These are phyloP conservation scores for Beauveria brongniartii DNA, from an alignment of 2,329 filamentous ascomycete genomes.

Conservation along the genomic window DNA sequence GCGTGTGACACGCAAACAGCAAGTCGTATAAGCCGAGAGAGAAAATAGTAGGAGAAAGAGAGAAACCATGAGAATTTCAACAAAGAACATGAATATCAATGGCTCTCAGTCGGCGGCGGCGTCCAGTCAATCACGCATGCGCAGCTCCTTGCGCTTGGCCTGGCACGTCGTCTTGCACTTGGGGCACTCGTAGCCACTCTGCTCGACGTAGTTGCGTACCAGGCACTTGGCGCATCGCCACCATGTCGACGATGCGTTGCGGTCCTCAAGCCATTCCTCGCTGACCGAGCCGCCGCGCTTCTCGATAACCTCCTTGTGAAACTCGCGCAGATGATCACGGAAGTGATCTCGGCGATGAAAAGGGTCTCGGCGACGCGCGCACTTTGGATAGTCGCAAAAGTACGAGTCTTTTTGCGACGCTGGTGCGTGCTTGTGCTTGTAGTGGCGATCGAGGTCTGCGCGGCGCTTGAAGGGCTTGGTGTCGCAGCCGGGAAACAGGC, in stretches of 20 bases:
- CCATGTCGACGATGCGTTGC: constrained; percentile 34
- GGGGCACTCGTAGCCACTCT: constrained; percentile 36
- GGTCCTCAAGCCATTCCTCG: constrained; percentile 31
- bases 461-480: constrained; percentile 40
- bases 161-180: constrained; percentile 40
- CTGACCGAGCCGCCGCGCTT: constrained; percentile 32
- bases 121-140: constrained; percentile 17
- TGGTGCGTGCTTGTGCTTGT: constrained; percentile 38
- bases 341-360: constrained; percentile 50
- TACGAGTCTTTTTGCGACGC: constrained; percentile 34
- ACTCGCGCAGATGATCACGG: constrained; percentile 48
- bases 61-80: background rate
- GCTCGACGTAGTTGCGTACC: constrained; percentile 32
- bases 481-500: constrained; percentile 33
- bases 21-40: background rate
- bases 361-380: constrained; percentile 34
- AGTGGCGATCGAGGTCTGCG: constrained; percentile 48
- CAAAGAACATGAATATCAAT: background rate
- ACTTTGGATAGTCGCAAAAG: constrained; percentile 44
- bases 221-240: constrained; percentile 50
- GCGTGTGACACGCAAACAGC: background rate
- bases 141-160: constrained; percentile 30
- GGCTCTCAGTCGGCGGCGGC: background rate
- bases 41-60: background rate
- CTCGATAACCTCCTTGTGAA: constrained; percentile 46